Base-by-base conservation (phyloP, 768 basidiomycete genomes). In the Exsudoporus frostii region DNA sequence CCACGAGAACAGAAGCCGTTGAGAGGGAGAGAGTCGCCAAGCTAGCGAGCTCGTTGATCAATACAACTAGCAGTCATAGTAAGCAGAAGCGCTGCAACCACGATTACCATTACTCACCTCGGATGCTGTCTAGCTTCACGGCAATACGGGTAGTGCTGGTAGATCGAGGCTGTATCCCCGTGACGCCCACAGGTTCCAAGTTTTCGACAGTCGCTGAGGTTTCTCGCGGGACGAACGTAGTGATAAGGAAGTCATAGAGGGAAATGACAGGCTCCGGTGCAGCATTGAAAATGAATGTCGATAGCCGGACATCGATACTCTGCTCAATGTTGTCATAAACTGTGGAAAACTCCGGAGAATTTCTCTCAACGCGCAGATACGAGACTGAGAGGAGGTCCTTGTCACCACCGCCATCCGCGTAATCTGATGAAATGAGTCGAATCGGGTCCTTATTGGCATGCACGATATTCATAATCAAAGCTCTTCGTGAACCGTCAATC, bases 241-340 rank as follows among this genome's bases (percentile, higher is more conserved):
- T 88, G 88, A 99, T 95, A 70, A 99, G 83, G 73, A 96, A 98
- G 72, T 98, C 94, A 71, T 98, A 98, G 20, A 98, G 71, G 2
- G 88, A 79, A 34, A 99, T 74, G 39, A 98, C 86, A 13, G 96
- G 94, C 64, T 93, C 92, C 0, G 97, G 94, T 8, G 89, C 88
- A 4, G 88, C 85, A 51, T 84, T 83, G 70, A 98, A 86, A 48
- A 95, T 80, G 67, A 99, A 85, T 0, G 96, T 97, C 4, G 96
- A 95, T 36, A 98, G 76, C 60, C 83, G 84, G 58, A 93, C 82
- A 62, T 93, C 88, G 52, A 98, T 82, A 53, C 75, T 88, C 70
- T 97, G 95, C 62, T 96, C 90, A 43, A 94, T 83, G 22, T 88
- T 86, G 56, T 93, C 92, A 69, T 89, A 87, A 5, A 83, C 71